Evolutionary conservation across 2,329 filamentous ascomycete genomes (phyloP).

Genomic region (Cadophora malorum): DNA sequence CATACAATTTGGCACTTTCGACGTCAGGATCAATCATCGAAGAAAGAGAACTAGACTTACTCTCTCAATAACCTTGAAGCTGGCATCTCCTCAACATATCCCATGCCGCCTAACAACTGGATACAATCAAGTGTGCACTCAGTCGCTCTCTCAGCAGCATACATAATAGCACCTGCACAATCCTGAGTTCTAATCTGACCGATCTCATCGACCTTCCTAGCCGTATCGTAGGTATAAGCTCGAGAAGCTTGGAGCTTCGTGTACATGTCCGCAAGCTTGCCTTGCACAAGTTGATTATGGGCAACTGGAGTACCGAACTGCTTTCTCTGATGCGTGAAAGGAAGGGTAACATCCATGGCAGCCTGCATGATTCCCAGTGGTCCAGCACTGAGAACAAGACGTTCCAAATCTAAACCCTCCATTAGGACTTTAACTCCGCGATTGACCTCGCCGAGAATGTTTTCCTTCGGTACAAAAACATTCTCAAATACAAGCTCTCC

Average conservation of each 20-base stretch:
- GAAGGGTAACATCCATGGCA: conserved; percentile 81
- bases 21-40: conserved; percentile 42
- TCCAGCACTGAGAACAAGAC: conserved; percentile 88
- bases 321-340: conserved; percentile 86
- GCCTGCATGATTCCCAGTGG: conserved; percentile 96
- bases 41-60: conserved; percentile 35
- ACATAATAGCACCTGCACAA: conserved; percentile 92
- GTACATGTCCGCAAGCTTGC: conserved; percentile 96
- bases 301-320: conserved; percentile 90
- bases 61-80: conserved; percentile 83
- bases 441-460: conserved; percentile 81
- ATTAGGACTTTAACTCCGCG: conserved; percentile 89
- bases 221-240: conserved; percentile 89
- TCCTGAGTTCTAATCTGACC: conserved; percentile 82
- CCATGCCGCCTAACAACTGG: conserved; percentile 92
- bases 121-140: conserved; percentile 88
- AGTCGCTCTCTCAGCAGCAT: conserved; percentile 88
- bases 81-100: conserved; percentile 94
- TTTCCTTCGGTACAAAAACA: conserved; percentile 85
- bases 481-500: conserved; percentile 91
- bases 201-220: conserved; percentile 78
- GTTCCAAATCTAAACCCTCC: conserved; percentile 94
- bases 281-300: conserved; percentile 92
- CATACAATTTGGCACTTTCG: conserved; percentile 77
- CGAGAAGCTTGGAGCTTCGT: conserved; percentile 84